phyloP scores from a whole-genome alignment of 192 early-diverging fungal genomes.

The Coemansia umbellata region DNA sequence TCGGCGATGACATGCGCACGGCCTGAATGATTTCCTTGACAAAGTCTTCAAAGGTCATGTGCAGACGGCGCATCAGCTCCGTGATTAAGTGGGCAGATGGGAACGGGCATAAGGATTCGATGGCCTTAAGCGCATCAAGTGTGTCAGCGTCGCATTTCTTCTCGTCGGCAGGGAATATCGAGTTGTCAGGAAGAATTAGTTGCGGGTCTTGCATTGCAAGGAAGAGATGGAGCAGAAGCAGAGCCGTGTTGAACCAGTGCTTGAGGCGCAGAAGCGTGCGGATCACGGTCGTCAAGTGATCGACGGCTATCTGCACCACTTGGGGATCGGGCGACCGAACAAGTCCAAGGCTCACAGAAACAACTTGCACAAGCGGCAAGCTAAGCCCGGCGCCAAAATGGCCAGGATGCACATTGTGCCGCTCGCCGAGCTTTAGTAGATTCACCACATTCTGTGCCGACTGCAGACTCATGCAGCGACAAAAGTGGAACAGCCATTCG shows the following conservation, averaged over 20 bases:
- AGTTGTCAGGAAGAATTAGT: constrained; percentile 23
- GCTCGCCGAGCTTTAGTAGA: constrained; percentile 42
- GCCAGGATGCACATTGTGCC: constrained; percentile 37
- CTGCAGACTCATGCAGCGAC: constrained; percentile 50
- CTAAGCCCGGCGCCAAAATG: constrained; percentile 44
- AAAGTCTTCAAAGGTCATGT: constrained; percentile 45
- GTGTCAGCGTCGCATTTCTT: not conserved
- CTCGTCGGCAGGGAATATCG: not conserved
- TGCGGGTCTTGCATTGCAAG: constrained; percentile 47
- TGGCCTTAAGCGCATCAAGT: constrained; percentile 1
- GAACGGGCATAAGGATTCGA: constrained; percentile 40
- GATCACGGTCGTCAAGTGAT: constrained; percentile 39
- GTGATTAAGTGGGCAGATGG: constrained; percentile 34
- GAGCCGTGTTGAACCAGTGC: constrained; percentile 52
- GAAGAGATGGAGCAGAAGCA: constrained; percentile 44
- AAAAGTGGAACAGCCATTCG: constrained; percentile 53
- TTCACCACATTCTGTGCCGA: constrained; percentile 49
- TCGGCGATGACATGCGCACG: constrained; percentile 36
- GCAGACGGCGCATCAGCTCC: constrained; percentile 43
- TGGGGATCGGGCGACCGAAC: constrained; percentile 43
- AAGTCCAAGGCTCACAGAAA: constrained; percentile 43
- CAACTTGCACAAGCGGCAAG: constrained; percentile 43
- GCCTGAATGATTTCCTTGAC: constrained; percentile 45
- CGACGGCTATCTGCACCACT: constrained; percentile 37
- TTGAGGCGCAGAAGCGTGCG: constrained; percentile 46